A percentile compares a stretch with the other conserved stretches of the same genome.
phyloP scores from a whole-genome alignment of 345 rosid species.

The Citrus mangshanensis region DNA sequence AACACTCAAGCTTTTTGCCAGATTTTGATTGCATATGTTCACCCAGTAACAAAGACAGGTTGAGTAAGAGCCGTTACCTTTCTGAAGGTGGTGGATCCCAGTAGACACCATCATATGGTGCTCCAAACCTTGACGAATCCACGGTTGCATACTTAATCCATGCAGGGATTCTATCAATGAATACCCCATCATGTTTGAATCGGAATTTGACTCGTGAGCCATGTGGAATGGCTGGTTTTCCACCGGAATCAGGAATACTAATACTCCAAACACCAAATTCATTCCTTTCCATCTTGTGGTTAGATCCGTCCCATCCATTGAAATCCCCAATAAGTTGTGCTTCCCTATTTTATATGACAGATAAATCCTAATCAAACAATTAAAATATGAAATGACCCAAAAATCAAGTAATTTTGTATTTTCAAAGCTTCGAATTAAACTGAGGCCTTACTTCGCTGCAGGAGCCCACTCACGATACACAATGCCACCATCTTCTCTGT shows the following conservation, averaged over 20 bases:
- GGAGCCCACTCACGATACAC: slow-evolving; percentile 86
- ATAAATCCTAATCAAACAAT: slow-evolving; percentile 10
- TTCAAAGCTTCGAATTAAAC: slow-evolving; percentile 1
- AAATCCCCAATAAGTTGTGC: slow-evolving; percentile 76
- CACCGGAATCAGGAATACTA: slow-evolving; percentile 51
- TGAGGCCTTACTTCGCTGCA: slow-evolving; percentile 59
- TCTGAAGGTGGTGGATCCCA: slow-evolving; percentile 74
- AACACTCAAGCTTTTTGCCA: background rate
- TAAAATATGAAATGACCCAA: slow-evolving; percentile 1
- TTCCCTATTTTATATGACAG: slow-evolving; percentile 44
- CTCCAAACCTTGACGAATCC: slow-evolving; percentile 59
- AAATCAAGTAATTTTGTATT: background rate
- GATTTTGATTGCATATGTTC: slow-evolving; percentile 1
- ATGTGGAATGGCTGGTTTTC: slow-evolving; percentile 65
- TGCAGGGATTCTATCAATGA: slow-evolving; percentile 73
- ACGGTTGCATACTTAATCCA: slow-evolving; percentile 74
- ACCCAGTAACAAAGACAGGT: background rate
- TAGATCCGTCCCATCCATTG: slow-evolving; percentile 78
- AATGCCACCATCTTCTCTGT: slow-evolving; percentile 55
- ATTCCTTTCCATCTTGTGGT: slow-evolving; percentile 70
- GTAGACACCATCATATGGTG: slow-evolving; percentile 72
- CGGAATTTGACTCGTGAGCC: slow-evolving; percentile 70
- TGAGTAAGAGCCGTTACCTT: slow-evolving; percentile 38
- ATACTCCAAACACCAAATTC: slow-evolving; percentile 78
- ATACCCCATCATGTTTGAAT: slow-evolving; percentile 58